Conservation (phyloP, 2,329 filamentous ascomycete species). For the Beauveria brongniartii region DNA sequence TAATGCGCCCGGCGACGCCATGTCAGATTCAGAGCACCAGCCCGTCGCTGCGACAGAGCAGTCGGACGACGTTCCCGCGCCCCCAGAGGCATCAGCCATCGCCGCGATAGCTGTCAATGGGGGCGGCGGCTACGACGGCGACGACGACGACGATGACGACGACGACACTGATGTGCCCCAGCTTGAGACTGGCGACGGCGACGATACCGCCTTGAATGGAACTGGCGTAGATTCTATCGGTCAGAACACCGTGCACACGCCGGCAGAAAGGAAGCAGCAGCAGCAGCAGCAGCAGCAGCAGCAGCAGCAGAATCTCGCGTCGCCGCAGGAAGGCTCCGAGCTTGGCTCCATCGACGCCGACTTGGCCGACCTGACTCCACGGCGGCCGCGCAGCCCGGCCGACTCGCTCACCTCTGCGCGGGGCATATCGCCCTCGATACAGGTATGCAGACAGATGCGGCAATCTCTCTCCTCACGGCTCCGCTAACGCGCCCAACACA, state of each 20-base stretch:
- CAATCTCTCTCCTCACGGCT: not conserved
- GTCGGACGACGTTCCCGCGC: not conserved
- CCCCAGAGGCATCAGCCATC: not conserved
- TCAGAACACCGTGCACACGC: slow-evolving; percentile 21
- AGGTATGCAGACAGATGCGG: slow-evolving; percentile 39
- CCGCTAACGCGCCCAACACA: slow-evolving; percentile 26
- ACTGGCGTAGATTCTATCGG: not conserved
- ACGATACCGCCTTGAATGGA: not conserved
- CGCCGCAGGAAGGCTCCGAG: slow-evolving; percentile 28
- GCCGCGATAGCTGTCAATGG: not conserved
- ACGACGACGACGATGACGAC: not conserved
- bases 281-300: slow-evolving; percentile 21
- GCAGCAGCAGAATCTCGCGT: slow-evolving; percentile 15
- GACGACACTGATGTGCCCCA: slow-evolving; percentile 12
- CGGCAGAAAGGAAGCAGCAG: slow-evolving; percentile 28
- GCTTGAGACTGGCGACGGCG: slow-evolving; percentile 1
- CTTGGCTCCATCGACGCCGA: slow-evolving; percentile 25
- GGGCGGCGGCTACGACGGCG: not conserved
- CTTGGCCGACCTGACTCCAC: slow-evolving; percentile 35
- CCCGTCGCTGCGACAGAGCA: not conserved
- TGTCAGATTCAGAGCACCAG: slow-evolving; percentile 8
- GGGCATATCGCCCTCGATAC: slow-evolving; percentile 71
- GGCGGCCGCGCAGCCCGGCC: slow-evolving; percentile 44
- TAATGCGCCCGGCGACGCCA: slow-evolving; percentile 3
- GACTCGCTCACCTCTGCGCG: slow-evolving; percentile 60